phyloP scores from a whole-genome alignment of 108 stramenopile species.

The Cyclostephanos invisitatus region DNA sequence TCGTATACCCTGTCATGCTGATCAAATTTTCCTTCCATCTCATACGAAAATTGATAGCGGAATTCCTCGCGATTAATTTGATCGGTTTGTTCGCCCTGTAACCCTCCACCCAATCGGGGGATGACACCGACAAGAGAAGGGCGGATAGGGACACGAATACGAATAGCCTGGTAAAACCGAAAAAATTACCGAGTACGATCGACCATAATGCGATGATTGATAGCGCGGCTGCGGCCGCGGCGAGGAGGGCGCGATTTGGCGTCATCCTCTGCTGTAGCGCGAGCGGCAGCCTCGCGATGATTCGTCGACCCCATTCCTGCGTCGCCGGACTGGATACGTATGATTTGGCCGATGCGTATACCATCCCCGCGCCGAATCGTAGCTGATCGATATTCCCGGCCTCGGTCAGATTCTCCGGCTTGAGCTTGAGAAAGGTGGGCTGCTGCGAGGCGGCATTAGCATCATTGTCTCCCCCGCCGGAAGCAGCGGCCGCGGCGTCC shows the following conservation, averaged over 20 bases:
- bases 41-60: conserved; percentile 23
- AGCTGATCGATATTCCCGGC: conserved; percentile 43
- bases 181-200: conserved; percentile 11
- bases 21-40: conserved; percentile 42
- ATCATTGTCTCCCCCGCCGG: background rate
- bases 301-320: conserved; percentile 9
- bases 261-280: conserved; percentile 18
- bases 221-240: conserved; percentile 4
- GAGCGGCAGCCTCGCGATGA: conserved; percentile 25
- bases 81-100: conserved; percentile 34
- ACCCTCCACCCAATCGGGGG: conserved; percentile 45
- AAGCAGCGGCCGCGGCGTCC: conserved; percentile 28
- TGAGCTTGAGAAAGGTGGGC: conserved; percentile 32
- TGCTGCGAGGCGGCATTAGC: conserved; percentile 4
- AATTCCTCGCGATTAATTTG: conserved; percentile 17
- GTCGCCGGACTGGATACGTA: conserved; percentile 13
- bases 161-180: conserved; percentile 41
- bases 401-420: conserved; percentile 30
- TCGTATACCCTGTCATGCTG: conserved; percentile 29
- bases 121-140: conserved; percentile 23
- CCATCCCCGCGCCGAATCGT: conserved; percentile 24
- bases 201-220: conserved; percentile 13
- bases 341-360: conserved; percentile 19
- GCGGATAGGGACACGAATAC: conserved; percentile 20
- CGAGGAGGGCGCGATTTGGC: conserved; percentile 22